Evolutionary conservation across 164 flowering plant species (phyloP).

Genomic region (Litsea cubeba): DNA sequence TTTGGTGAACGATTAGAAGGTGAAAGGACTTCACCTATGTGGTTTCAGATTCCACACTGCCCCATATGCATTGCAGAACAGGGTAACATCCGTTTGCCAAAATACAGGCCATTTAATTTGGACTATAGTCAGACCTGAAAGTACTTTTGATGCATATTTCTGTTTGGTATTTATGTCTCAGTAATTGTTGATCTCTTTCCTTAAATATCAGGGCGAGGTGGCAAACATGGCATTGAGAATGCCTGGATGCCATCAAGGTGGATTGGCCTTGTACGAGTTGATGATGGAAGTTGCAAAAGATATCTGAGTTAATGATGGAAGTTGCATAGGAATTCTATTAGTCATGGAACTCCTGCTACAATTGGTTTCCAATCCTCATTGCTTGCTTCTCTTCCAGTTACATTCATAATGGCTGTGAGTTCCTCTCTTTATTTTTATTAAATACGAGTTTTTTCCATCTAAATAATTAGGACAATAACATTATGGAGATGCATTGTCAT

Average conservation of each 20-base stretch:
- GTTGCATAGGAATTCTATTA: slow-evolving; percentile 15
- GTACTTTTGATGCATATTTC: not conserved
- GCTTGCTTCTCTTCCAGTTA: not conserved
- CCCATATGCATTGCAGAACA: not conserved
- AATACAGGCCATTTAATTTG: not conserved
- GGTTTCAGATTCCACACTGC: not conserved
- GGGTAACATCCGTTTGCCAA: not conserved
- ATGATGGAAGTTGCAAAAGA: slow-evolving; percentile 44
- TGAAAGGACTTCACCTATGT: not conserved
- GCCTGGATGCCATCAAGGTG: slow-evolving; percentile 99
- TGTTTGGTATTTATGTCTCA: not conserved
- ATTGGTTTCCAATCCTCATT: no score
- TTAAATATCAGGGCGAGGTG: slow-evolving; percentile 48
- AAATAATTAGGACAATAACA: no score
- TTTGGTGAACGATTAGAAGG: not conserved
- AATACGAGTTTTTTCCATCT: not conserved
- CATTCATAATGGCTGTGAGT: not conserved
- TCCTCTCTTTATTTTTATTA: not conserved
- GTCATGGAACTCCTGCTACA: not conserved
- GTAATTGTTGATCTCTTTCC: slow-evolving; percentile 7
- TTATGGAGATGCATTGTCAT: not conserved
- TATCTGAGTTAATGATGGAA: slow-evolving; percentile 14
- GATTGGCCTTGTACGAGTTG: slow-evolving; percentile 70
- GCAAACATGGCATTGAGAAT: slow-evolving; percentile 55
- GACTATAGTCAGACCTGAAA: no score